Evolutionary conservation across 2,329 filamentous ascomycete species (phyloP), one percentile per base, ranked within the genome.

Genomic region (Chrysosporium keratinophilum): DNA sequence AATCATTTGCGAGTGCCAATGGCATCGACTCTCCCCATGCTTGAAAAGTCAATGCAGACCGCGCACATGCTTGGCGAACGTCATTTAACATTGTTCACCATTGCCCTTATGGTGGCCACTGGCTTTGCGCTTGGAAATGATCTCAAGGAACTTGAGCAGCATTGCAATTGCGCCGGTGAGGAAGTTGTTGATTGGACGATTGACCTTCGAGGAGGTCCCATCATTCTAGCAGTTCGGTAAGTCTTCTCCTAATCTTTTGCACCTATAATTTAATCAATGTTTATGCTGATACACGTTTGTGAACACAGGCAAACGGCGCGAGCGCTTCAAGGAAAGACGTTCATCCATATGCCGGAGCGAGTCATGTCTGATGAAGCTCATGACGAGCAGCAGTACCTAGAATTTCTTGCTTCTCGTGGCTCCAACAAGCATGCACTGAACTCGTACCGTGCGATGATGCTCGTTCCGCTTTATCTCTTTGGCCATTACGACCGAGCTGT

Each of bases 281-380:
- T 23, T 5, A 15, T 48, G 33, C 45, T 48, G 12, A 48, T 37
- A 37, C 17, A 4, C n/a, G 52, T 33, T 47, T 55, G 48, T 37
- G 7, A 23, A 31, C 17, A 54, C 50, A 67, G 70, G 57, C 81
- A 84, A 67, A 77, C 77, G 51, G 68, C 73, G 10, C 73, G 79
- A 54, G 80, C 81, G 11, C 63, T 84, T 14, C 79, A 82, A 64
- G 81, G 81, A 23, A 84, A 82, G 61, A 84, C 81, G 0, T 67
- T 70, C 2, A 70, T 67, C 42, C 66, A 69, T n/a, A 65, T 68
- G 39, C 65, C 77, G 5, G 67, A 74, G 2, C 69, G 70, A 15
- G 64, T 82, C 5, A 69, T 83, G 59, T 75, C 73, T 37, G 81
- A 83, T 57, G 65, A 74, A 9, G 65, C 75, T n/a, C 79, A 83